These are phyloP conservation scores for Pulveroboletus sp. DNA, from an alignment of 768 basidiomycete species.

Conservation along the genomic window DNA sequence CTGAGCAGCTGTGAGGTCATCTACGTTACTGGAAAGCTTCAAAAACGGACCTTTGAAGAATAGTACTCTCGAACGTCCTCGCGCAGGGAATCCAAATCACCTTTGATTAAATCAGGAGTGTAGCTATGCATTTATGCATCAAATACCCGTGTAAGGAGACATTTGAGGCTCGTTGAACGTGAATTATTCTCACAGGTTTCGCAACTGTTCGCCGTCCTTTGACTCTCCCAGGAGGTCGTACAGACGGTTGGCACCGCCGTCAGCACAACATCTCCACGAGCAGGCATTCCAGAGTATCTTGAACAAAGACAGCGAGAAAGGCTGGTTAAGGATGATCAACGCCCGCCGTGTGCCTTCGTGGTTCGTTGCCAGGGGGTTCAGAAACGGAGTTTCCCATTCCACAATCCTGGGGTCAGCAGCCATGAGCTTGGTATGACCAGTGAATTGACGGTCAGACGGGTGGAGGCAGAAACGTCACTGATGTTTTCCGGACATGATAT, in stretches of 20 bases:
- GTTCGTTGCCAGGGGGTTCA: not conserved
- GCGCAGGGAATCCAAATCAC: conserved; percentile 88
- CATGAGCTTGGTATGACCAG: conserved; percentile 1
- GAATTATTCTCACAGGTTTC: conserved; percentile 9
- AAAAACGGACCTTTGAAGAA: conserved; percentile 42
- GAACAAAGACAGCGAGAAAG: conserved; percentile 65
- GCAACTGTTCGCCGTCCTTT: conserved; percentile 7
- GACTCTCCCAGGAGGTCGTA: conserved; percentile 46
- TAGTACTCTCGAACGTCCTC: conserved; percentile 73
- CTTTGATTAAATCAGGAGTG: conserved; percentile 84
- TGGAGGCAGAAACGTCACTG: not conserved
- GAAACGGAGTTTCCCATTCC: conserved; percentile 15
- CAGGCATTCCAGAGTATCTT: conserved; percentile 49
- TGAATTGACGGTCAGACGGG: not conserved
- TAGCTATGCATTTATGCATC: conserved; percentile 40
- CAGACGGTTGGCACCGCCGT: conserved; percentile 84
- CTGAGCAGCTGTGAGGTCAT: conserved; percentile 34
- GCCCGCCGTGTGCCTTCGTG: conserved; percentile 15
- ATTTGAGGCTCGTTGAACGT: not conserved
- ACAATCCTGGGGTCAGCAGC: not conserved
- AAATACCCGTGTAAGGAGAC: not conserved
- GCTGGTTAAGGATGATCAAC: conserved; percentile 80
- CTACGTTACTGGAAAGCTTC: not conserved
- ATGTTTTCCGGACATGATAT: not conserved
- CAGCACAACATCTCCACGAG: conserved; percentile 66